phyloP scores from a whole-genome alignment of 2,329 filamentous ascomycete genomes.

The Pseudofabraea citricarpa region DNA sequence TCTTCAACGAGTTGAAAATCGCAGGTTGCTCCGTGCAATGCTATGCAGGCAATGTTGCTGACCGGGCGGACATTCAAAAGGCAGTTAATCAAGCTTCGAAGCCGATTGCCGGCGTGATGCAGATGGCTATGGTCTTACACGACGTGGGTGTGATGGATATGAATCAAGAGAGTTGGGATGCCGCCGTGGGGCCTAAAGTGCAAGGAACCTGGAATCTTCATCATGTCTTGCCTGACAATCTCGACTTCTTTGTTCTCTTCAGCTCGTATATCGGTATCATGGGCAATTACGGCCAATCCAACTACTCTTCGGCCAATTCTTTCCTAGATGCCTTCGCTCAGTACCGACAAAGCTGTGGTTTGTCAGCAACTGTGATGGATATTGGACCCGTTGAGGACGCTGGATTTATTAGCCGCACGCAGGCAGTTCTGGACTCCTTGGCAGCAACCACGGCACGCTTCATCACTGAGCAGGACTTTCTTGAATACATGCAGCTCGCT shows the following conservation, averaged over 20 bases:
- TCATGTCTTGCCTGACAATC: slow-evolving; percentile 8
- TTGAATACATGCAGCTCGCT: neutral
- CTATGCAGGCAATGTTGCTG: neutral
- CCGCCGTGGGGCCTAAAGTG: slow-evolving; percentile 28
- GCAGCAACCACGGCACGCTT: neutral
- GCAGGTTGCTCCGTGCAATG: neutral
- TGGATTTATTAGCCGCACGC: neutral
- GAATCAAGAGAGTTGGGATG: slow-evolving; percentile 29
- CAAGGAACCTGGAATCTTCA: slow-evolving; percentile 6
- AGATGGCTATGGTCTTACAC: slow-evolving; percentile 13
- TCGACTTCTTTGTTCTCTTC: slow-evolving; percentile 35
- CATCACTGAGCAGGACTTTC: neutral
- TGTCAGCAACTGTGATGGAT: slow-evolving; percentile 1
- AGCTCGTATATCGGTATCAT: slow-evolving; percentile 29
- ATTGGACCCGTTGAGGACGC: slow-evolving; percentile 7
- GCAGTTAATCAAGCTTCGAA: neutral
- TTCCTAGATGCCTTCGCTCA: slow-evolving; percentile 12
- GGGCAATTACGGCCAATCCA: slow-evolving; percentile 24
- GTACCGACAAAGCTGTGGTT: neutral
- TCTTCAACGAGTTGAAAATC: slow-evolving; percentile 1
- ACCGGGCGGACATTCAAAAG: neutral
- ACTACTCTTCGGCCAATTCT: slow-evolving; percentile 21
- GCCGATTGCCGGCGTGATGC: slow-evolving; percentile 9
- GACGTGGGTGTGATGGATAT: slow-evolving; percentile 30
- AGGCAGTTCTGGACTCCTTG: neutral